A percentile compares a stretch with the other conserved stretches of the same genome.
phyloP scores from a whole-genome alignment of 805 yeast species.

The Blastobotrys americana region DNA sequence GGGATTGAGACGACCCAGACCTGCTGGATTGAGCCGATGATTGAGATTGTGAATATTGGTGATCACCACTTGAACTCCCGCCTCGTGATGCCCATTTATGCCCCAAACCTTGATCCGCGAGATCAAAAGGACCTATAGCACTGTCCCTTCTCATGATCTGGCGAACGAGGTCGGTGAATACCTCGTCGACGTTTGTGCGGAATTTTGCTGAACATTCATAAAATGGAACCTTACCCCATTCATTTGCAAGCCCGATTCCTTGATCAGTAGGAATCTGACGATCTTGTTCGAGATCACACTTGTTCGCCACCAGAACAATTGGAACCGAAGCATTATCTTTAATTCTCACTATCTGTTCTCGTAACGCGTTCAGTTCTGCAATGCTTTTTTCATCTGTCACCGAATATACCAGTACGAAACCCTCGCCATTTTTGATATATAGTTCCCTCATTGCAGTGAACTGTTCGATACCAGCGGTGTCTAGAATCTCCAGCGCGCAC shows the following conservation, averaged over 20 bases:
- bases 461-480: constrained; percentile 92
- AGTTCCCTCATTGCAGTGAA: constrained; percentile 90
- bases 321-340: constrained; percentile 73
- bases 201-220: constrained; percentile 92
- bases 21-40: neutral
- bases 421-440: constrained; percentile 69
- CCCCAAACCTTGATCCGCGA: constrained; percentile 3
- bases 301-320: constrained; percentile 85
- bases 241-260: constrained; percentile 74
- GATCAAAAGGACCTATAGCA: constrained; percentile 11
- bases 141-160: constrained; percentile 76
- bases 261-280: constrained; percentile 72
- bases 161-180: constrained; percentile 79
- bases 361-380: constrained; percentile 65
- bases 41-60: neutral
- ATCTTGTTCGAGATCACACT: constrained; percentile 73
- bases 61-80: neutral
- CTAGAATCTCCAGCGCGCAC: constrained; percentile 79
- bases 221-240: constrained; percentile 86
- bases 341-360: constrained; percentile 78
- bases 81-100: neutral
- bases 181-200: constrained; percentile 83
- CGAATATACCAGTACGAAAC: constrained; percentile 80
- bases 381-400: constrained; percentile 72
- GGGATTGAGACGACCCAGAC: neutral